A percentile compares a stretch with the other conserved stretches of the same genome.
These are phyloP conservation scores for Zygnema cylindricum DNA, from an alignment of 139 green algal species.

Conservation along the genomic window DNA sequence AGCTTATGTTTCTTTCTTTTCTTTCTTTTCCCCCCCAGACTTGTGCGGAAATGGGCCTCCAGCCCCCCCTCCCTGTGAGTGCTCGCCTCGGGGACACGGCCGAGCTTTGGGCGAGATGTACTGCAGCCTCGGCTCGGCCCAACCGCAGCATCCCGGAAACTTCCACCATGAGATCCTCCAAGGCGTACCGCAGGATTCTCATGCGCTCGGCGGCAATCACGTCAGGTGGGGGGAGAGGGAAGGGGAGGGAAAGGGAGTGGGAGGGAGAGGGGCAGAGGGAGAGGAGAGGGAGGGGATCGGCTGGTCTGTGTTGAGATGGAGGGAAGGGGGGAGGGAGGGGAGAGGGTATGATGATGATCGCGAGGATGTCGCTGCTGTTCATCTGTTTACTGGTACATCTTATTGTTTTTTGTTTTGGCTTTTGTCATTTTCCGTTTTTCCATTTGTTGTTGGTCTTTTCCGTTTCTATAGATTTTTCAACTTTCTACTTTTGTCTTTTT, in stretches of 20 bases:
- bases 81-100: slow-evolving; percentile 7
- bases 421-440: not conserved
- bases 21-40: not conserved
- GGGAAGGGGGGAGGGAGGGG: too few relatives aligned
- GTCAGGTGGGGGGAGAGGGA: slow-evolving; percentile 2
- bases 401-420: not conserved
- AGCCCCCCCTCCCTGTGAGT: slow-evolving; percentile 13
- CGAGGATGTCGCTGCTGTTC: too few relatives aligned
- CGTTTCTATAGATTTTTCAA: not conserved
- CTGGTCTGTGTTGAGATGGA: too few relatives aligned
- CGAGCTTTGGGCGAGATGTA: slow-evolving; percentile 22
- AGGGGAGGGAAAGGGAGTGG: too few relatives aligned
- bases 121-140: not conserved
- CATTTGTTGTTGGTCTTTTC: not conserved
- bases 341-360: too few relatives aligned
- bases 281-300: too few relatives aligned
- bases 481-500: not conserved
- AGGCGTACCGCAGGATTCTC: not conserved
- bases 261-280: too few relatives aligned
- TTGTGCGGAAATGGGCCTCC: slow-evolving; percentile 43
- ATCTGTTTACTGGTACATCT: not conserved
- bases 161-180: not conserved
- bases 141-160: slow-evolving; percentile 33
- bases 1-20: too few relatives aligned
- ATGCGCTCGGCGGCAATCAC: not conserved